Evolutionary conservation across 345 rosid genomes (phyloP).

Genomic region (Moricandia arvensis): DNA sequence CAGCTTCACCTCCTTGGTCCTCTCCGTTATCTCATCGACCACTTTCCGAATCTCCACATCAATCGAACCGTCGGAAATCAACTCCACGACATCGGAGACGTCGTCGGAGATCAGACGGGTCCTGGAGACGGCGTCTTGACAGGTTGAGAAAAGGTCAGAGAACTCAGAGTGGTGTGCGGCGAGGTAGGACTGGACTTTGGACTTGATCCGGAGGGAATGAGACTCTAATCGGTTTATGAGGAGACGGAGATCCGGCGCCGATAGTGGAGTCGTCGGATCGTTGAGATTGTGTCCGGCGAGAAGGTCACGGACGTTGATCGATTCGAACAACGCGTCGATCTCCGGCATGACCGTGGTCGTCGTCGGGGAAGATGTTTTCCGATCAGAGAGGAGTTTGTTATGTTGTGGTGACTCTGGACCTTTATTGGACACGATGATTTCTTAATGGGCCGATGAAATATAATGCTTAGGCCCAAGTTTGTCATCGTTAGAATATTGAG

Average conservation of each 20-base stretch:
- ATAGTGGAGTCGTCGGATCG: slow-evolving; percentile 76
- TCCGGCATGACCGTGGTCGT: slow-evolving; percentile 44
- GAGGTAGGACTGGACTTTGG: slow-evolving; percentile 84
- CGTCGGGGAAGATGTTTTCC: slow-evolving; percentile 10
- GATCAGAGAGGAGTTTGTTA: slow-evolving; percentile 17
- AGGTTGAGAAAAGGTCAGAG: slow-evolving; percentile 74
- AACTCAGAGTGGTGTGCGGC: slow-evolving; percentile 70
- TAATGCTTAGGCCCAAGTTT: not conserved
- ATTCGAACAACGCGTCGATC: slow-evolving; percentile 58
- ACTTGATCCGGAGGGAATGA: slow-evolving; percentile 83
- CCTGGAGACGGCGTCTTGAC: slow-evolving; percentile 62
- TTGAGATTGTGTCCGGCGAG: slow-evolving; percentile 76
- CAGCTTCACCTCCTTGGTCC: slow-evolving; percentile 56
- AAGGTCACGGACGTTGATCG: slow-evolving; percentile 77
- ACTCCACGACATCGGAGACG: slow-evolving; percentile 46
- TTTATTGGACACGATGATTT: not conserved
- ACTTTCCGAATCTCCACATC: slow-evolving; percentile 62
- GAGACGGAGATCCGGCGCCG: slow-evolving; percentile 99
- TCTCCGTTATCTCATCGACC: slow-evolving; percentile 55
- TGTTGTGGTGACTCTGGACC: slow-evolving; percentile 12
- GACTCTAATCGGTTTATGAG: slow-evolving; percentile 76
- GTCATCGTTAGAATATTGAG: not conserved
- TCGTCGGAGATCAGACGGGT: slow-evolving; percentile 46
- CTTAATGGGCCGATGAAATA: not conserved
- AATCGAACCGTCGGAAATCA: slow-evolving; percentile 62